Evolutionary conservation across 768 basidiomycete genomes (phyloP), one percentile per base, ranked within the genome.

Genomic region (Rhodotorula sphaerocarpa): DNA sequence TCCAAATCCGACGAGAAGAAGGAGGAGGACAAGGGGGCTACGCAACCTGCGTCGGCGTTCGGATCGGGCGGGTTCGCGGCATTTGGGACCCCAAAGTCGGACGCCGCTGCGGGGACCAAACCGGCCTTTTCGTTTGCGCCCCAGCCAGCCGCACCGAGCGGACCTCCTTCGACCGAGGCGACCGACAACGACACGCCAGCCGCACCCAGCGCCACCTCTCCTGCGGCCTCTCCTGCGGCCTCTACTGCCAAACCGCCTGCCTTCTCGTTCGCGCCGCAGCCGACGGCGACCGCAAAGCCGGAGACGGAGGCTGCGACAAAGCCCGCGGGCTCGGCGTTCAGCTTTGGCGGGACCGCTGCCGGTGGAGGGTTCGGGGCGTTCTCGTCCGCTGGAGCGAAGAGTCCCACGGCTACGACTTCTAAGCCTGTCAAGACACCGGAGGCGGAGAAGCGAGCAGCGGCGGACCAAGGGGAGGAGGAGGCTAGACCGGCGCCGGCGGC

Each of bases 71-170:
- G 52, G 16, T 48, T 48, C 47, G 47, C 18, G 3, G 47, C 57
- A 12, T 21, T 42, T 16, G 36, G 33, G 30, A 36, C 57, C 31
- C 27, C 48, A 36, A 51, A 50, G 27, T 11, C 48, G 25, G 9
- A 25, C 18, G 23, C 6, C 48, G 28, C 15, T 3, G 42, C 58
- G 28, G 39, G 42, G 20, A 31, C 50, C 23, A 50, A 48, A 23
- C 50, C 59, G 7, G 18, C 51, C 23, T 60, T 54, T 33, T 52
- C 59, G 10, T 60, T 60, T 44, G 59, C 59, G 5, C 33, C 59
- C 6, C 43, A 52, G 25, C 47, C 56, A 21, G 31, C 56, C 7
- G 12, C 36, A 39, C 36, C 36, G 36, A 39, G 36, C 9, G 36
- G 36, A 39, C 36, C 36, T n/a, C n/a, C n/a, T n/a, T n/a, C 36